A percentile compares a stretch with the other conserved stretches of the same genome.
Conservation (phyloP, 345 rosid genomes). For the Citrus hindsii region DNA sequence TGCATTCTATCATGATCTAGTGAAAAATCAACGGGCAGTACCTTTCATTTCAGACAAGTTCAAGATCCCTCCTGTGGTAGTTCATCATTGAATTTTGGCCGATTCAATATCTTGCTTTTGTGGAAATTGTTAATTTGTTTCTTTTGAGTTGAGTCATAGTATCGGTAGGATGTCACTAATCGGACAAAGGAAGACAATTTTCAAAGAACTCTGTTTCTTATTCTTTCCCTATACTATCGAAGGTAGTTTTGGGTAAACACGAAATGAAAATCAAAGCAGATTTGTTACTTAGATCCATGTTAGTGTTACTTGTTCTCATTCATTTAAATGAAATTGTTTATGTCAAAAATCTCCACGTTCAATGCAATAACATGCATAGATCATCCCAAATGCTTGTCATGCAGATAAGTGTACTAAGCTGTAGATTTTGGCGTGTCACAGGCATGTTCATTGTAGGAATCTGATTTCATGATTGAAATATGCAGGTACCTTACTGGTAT, state of each 20-base stretch:
- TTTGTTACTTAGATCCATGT: neutral
- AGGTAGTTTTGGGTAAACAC: slow-evolving; percentile 25
- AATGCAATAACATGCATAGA: neutral
- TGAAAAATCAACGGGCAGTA: slow-evolving; percentile 47
- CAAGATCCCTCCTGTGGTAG: slow-evolving; percentile 60
- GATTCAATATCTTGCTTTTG: neutral
- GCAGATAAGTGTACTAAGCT: no score
- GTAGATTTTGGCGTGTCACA: neutral
- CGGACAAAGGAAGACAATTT: neutral
- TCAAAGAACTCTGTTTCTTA: slow-evolving; percentile 7
- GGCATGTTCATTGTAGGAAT: neutral
- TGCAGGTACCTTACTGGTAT: neutral
- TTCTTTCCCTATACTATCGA: slow-evolving; percentile 20
- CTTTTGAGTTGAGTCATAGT: slow-evolving; percentile 7
- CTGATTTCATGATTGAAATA: neutral
- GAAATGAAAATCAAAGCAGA: neutral
- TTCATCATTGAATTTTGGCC: slow-evolving; percentile 46
- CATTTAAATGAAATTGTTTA: neutral
- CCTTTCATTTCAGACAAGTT: slow-evolving; percentile 68
- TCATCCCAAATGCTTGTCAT: neutral
- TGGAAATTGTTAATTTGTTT: slow-evolving; percentile 6
- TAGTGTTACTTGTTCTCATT: neutral
- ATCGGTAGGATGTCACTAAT: slow-evolving; percentile 11
- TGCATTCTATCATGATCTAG: slow-evolving; percentile 56
- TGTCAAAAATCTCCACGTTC: neutral